Base-by-base conservation (phyloP, 106 monocot species). In the Iris macrosiphon region DNA sequence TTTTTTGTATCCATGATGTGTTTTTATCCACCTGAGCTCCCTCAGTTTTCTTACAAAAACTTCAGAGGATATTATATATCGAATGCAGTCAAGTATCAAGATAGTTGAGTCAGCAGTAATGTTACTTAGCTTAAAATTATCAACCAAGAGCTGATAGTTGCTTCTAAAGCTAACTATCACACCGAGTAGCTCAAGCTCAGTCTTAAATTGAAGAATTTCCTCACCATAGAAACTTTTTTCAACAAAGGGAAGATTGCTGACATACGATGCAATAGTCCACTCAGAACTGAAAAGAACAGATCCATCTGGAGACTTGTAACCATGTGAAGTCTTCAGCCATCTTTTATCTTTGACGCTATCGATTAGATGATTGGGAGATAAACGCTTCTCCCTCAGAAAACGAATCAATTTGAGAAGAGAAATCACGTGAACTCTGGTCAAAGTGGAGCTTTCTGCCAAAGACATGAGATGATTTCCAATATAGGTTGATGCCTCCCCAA, bases 121-220 rank as follows among this genome's bases (percentile, higher is more conserved):
- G 56, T 45, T 15, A 35, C 54, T 35, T 3, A 59, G 30, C 23
- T 55, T 64, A 10, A 77, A 34, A 27, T 77, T 66, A n/a, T 72
- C 41, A 6, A 72, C 46, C 1, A 81, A n/a, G n/a, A 75, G 21
- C 13, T 59, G 46, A 46, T 62, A 62, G 48, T 67, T 61, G 4
- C 22, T 2, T 5, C 66, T 45, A 9, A 75, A 50, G 2, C 41
- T n/a, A 10, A 65, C 60, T 12, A 54, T 2, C 60, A 77, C 68
- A 23, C 72, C 77, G 26, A 77, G 77, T 25, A 82, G 56, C 62
- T 59, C 31, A 25, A 82, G 82, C 52, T 82, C 82, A 4, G 24
- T 23, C n/a, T 60, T 64, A 24, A 67, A 77, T 18, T 20, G 3
- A 18, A 46, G 15, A 10, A 82, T 72, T 15, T 38, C 60, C 0